Percentiles rank a stretch among this genome's conserved stretches.
Evolutionary conservation across 805 yeast species (phyloP).

Genomic region (Starmerella tilneyi): DNA sequence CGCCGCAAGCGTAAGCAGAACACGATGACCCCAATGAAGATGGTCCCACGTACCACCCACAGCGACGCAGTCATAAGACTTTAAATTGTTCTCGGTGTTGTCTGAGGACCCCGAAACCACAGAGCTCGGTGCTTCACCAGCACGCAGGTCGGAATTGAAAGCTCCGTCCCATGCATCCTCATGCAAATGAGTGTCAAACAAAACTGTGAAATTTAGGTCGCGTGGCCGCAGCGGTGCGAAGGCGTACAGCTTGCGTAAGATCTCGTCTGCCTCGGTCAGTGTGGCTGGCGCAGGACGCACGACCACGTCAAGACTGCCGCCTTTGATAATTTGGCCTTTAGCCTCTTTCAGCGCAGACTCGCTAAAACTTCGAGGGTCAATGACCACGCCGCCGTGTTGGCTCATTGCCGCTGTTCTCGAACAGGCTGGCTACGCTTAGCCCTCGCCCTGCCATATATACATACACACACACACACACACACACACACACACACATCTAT

Average conservation of each 20-base stretch:
- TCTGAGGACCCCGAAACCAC: neutral
- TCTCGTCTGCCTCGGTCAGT: slow-evolving; percentile 8
- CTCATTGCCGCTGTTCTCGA: neutral
- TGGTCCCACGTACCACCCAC: slow-evolving; percentile 98
- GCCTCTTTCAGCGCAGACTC: slow-evolving; percentile 6
- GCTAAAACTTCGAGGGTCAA: slow-evolving; percentile 4
- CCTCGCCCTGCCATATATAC: too few species aligned
- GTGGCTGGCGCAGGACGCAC: slow-evolving; percentile 12
- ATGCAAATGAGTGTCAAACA: neutral
- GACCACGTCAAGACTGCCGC: slow-evolving; percentile 20
- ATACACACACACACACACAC: too few species aligned
- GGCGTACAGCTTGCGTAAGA: slow-evolving; percentile 11
- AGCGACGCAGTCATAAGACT: slow-evolving; percentile 31
- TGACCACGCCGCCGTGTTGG: slow-evolving; percentile 3
- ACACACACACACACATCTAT: too few species aligned
- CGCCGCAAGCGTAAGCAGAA: slow-evolving; percentile 61
- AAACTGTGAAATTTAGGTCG: slow-evolving; percentile 12
- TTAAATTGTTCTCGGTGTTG: neutral
- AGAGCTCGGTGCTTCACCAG: neutral
- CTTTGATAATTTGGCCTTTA: neutral
- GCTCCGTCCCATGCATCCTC: slow-evolving; percentile 4
- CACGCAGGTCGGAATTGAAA: neutral
- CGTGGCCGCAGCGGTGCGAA: slow-evolving; percentile 13
- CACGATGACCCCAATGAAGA: slow-evolving; percentile 88
- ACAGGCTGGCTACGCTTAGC: too few species aligned